phyloP scores from a whole-genome alignment of 1,139 yeast genomes.

The Yamadazyma buinensis region DNA sequence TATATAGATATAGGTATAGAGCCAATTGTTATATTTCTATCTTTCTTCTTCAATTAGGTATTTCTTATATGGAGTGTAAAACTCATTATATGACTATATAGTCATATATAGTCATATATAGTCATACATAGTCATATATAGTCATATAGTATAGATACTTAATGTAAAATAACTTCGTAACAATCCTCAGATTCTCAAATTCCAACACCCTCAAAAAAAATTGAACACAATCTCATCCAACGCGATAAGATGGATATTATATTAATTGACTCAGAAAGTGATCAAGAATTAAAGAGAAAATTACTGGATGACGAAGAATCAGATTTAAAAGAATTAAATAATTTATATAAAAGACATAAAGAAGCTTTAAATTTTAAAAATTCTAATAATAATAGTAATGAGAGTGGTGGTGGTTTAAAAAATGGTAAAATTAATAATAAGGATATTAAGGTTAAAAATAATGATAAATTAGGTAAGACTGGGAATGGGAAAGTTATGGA shows the following conservation, averaged over 20 bases:
- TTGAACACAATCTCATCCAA: too few relatives aligned
- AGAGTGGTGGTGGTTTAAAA: background rate
- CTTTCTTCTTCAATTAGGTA: too few relatives aligned
- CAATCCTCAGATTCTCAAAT: too few relatives aligned
- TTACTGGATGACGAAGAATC: background rate
- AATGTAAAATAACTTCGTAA: too few relatives aligned
- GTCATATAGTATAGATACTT: too few relatives aligned
- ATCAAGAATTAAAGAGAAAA: background rate
- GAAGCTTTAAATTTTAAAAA: background rate
- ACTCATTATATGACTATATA: too few relatives aligned
- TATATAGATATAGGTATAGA: too few relatives aligned
- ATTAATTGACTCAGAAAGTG: slow-evolving; percentile 2
- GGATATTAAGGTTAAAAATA: background rate
- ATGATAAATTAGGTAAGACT: background rate
- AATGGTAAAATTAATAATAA: background rate
- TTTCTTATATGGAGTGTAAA: too few relatives aligned
- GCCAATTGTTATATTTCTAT: too few relatives aligned
- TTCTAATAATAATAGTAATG: background rate
- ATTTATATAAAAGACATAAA: background rate
- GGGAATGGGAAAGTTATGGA: background rate
- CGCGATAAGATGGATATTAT: slow-evolving; percentile 3
- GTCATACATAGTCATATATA: too few relatives aligned
- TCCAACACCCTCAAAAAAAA: too few relatives aligned
- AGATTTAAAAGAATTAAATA: background rate
- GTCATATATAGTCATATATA: too few relatives aligned